Conservation (phyloP, 306 rosid genomes). For the Rosa multiflora region DNA sequence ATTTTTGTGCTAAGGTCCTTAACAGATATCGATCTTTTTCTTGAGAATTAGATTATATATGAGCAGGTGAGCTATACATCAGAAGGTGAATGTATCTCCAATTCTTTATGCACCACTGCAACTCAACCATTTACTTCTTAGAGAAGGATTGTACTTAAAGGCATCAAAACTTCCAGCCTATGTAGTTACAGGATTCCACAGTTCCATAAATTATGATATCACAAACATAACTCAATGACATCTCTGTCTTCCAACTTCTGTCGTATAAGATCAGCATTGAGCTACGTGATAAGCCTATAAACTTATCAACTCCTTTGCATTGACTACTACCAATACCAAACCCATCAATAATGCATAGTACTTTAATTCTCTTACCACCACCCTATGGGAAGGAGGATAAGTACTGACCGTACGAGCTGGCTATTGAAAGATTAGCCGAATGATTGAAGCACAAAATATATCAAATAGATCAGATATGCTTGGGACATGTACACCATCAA, state of each 20-base stretch:
- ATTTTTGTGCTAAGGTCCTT: neutral
- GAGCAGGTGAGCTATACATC: neutral
- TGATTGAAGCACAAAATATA: neutral
- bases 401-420: constrained; percentile 3
- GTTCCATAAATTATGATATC: neutral
- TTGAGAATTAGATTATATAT: neutral
- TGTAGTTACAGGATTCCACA: neutral
- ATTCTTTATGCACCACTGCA: neutral
- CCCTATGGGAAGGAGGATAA: neutral
- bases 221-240: neutral
- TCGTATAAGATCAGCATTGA: neutral
- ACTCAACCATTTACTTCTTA: neutral
- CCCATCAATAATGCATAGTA: neutral
- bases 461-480: neutral
- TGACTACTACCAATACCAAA: neutral
- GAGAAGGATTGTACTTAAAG: neutral
- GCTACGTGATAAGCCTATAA: constrained; percentile 2
- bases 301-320: neutral
- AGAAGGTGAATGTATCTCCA: neutral
- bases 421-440: neutral
- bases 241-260: neutral
- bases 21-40: neutral
- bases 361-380: neutral
- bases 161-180: too few relatives aligned
- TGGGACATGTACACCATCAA: neutral